Conservation (phyloP, 148 eudicot genomes). For the Rhododendron mucronatum region DNA sequence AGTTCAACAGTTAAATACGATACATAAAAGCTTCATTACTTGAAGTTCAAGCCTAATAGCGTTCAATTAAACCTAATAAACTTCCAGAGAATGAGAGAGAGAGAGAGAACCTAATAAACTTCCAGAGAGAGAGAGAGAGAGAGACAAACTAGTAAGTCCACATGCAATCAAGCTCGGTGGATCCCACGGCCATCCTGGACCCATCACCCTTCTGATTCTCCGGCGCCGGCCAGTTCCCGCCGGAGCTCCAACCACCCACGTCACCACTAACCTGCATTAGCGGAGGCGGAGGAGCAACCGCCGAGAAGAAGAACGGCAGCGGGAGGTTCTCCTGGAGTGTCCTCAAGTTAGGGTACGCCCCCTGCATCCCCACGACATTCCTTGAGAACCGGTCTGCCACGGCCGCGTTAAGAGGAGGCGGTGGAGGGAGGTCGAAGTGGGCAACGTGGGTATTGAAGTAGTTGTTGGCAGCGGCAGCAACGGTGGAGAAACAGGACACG, state of each 20-base stretch:
- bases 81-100: neutral
- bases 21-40: neutral
- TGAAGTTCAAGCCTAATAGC: neutral
- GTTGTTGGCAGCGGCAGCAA: neutral
- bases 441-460: constrained; percentile 11
- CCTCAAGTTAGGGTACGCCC: constrained; percentile 61
- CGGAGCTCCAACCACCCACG: constrained; percentile 6
- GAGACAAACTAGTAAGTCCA: constrained; percentile 26
- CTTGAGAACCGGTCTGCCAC: neutral
- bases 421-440: constrained; percentile 19
- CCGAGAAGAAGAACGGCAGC: constrained; percentile 31
- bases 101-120: neutral
- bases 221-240: constrained; percentile 13
- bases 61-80: neutral
- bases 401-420: neutral
- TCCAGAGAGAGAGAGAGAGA: neutral
- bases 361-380: neutral
- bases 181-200: constrained; percentile 10
- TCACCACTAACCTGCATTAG: constrained; percentile 2
- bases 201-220: constrained; percentile 22
- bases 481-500: constrained; percentile 97
- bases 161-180: constrained; percentile 50
- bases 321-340: constrained; percentile 67
- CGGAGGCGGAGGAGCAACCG: constrained; percentile 4
- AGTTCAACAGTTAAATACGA: neutral